These are phyloP conservation scores for Pogostemon cablin DNA, from an alignment of 257 asterid genomes.

Conservation along the genomic window DNA sequence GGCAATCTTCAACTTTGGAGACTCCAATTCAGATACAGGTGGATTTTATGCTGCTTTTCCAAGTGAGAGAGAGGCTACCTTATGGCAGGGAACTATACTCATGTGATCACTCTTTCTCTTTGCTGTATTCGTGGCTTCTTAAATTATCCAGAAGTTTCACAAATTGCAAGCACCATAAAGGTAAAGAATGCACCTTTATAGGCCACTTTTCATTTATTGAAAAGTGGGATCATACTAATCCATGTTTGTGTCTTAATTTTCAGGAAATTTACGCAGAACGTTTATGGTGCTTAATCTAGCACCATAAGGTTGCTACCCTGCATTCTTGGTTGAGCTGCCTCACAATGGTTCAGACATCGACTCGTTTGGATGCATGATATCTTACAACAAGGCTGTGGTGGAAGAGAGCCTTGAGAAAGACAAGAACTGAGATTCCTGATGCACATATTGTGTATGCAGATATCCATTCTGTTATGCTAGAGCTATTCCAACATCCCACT, in stretches of 20 bases:
- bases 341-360: slow-evolving; percentile 61
- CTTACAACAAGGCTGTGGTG: slow-evolving; percentile 63
- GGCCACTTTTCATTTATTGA: not conserved
- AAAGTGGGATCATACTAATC: not conserved
- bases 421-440: slow-evolving; percentile 46
- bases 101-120: not conserved
- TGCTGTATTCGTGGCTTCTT: not conserved
- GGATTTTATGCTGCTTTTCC: slow-evolving; percentile 89
- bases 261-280: slow-evolving; percentile 65
- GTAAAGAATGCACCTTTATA: slow-evolving; percentile 31
- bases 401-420: slow-evolving; percentile 51
- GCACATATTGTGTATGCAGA: slow-evolving; percentile 67
- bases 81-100: slow-evolving; percentile 44
- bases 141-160: slow-evolving; percentile 38
- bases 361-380: slow-evolving; percentile 69
- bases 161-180: slow-evolving; percentile 69
- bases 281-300: slow-evolving; percentile 72
- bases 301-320: slow-evolving; percentile 85
- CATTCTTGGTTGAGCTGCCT: slow-evolving; percentile 60
- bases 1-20: slow-evolving; percentile 81
- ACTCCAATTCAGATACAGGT: slow-evolving; percentile 79
- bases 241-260: not conserved
- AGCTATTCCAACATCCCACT: slow-evolving; percentile 69
- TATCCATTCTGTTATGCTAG: slow-evolving; percentile 59
- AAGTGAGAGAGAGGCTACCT: slow-evolving; percentile 55